Evolutionary conservation across 495 filamentous ascomycete species (phyloP).

Genomic region (Trichoderma virens): DNA sequence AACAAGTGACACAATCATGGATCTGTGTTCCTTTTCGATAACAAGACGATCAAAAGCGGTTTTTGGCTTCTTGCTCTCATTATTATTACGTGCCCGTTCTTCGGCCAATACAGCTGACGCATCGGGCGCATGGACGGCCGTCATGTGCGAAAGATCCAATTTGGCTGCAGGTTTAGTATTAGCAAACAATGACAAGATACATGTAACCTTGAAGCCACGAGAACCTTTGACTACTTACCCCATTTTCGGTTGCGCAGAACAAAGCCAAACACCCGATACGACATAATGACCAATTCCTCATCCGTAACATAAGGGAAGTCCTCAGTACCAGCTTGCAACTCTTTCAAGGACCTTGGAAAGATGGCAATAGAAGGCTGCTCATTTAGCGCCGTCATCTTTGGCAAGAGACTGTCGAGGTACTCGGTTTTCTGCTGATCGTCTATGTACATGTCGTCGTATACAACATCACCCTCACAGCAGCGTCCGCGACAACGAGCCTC

Average conservation of each 20-base stretch:
- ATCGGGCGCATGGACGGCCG: conserved; percentile 15
- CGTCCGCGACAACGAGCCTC: not conserved
- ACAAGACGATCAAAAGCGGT: conserved; percentile 16
- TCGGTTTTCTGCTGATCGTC: conserved; percentile 22
- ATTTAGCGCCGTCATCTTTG: not conserved
- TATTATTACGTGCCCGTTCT: not conserved
- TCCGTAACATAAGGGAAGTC: conserved; percentile 12
- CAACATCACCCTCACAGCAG: not conserved
- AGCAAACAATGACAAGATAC: not conserved
- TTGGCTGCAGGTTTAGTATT: conserved; percentile 14
- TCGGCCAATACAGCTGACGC: conserved; percentile 18
- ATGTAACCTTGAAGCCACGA: not conserved
- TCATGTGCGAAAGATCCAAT: conserved; percentile 18
- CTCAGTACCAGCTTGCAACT: not conserved
- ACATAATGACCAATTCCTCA: conserved; percentile 25
- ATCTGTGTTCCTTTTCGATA: conserved; percentile 22
- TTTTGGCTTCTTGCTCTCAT: not conserved
- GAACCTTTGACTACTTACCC: conserved; percentile 24
- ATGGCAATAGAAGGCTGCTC: conserved; percentile 15
- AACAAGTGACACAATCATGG: conserved; percentile 26
- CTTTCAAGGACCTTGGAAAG: conserved; percentile 11
- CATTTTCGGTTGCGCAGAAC: conserved; percentile 33
- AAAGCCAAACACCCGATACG: conserved; percentile 32
- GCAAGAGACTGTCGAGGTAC: conserved; percentile 19
- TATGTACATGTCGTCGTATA: conserved; percentile 15